Percentiles rank a stretch among this genome's conserved stretches.
Conservation (phyloP, 2,329 filamentous ascomycete species). For the Colletotrichum acutatum region DNA sequence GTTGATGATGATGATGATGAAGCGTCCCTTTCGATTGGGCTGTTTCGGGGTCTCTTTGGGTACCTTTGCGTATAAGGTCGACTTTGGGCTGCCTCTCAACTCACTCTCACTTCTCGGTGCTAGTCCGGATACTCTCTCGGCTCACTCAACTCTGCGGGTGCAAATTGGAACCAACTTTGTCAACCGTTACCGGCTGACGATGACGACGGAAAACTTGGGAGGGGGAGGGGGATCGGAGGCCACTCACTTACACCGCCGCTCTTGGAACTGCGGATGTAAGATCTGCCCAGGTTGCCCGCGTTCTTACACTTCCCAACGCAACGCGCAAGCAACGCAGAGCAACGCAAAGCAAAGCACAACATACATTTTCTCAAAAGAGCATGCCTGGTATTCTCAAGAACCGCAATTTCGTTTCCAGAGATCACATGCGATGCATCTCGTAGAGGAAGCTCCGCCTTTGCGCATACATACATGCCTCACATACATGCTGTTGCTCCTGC, state of each 20-base stretch:
- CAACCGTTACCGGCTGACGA: slow-evolving; percentile 31
- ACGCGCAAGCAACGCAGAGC: neutral
- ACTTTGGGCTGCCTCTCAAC: slow-evolving; percentile 19
- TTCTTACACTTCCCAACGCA: neutral
- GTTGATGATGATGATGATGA: slow-evolving; percentile 20
- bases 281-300: neutral
- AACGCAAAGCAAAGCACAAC: neutral
- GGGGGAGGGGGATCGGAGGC: neutral
- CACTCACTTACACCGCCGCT: slow-evolving; percentile 34
- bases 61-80: slow-evolving; percentile 30
- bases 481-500: neutral
- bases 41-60: slow-evolving; percentile 9
- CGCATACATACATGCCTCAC: neutral
- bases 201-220: slow-evolving; percentile 16
- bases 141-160: neutral
- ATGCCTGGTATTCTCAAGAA: neutral
- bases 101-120: neutral
- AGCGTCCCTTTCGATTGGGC: slow-evolving; percentile 20
- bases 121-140: neutral
- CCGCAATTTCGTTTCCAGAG: slow-evolving; percentile 9
- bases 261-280: slow-evolving; percentile 17
- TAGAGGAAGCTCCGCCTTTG: neutral
- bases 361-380: neutral
- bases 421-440: slow-evolving; percentile 12
- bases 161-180: neutral